Conservation (phyloP, 345 rosid genomes). For the Pelargonium nanum region DNA sequence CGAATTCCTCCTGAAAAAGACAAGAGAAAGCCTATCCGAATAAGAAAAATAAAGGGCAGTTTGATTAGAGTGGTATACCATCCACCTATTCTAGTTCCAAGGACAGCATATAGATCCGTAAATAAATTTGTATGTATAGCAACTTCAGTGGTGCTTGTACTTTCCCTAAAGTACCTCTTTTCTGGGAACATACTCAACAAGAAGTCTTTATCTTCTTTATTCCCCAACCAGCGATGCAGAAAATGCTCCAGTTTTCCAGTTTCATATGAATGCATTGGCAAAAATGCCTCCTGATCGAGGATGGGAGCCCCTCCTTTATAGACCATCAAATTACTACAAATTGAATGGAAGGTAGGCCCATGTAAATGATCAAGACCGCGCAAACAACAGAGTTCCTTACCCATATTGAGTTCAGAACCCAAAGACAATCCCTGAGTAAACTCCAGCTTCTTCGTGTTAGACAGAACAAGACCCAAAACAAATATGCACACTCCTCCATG, state of each 20-base stretch:
- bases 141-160: slow-evolving; percentile 7
- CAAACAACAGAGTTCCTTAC: slow-evolving; percentile 2
- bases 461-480: no score
- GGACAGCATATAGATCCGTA: slow-evolving; percentile 9
- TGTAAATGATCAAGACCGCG: slow-evolving; percentile 4
- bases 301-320: no score
- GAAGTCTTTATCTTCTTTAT: neutral
- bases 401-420: slow-evolving; percentile 4
- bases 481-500: no score
- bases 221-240: no score
- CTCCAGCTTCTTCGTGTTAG: neutral
- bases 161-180: slow-evolving; percentile 8
- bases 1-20: no score
- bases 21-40: no score
- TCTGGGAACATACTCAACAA: slow-evolving; percentile 5
- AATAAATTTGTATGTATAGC: slow-evolving; percentile 12
- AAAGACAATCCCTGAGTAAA: slow-evolving; percentile 3
- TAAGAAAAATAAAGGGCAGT: no score
- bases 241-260: neutral
- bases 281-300: no score
- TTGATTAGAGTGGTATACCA: slow-evolving; percentile 4
- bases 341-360: slow-evolving; percentile 5
- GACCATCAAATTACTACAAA: neutral
- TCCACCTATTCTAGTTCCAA: slow-evolving; percentile 11
- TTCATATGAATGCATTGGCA: no score